These are phyloP conservation scores for Penicillium cataractarum DNA, from an alignment of 495 filamentous ascomycete genomes.

Conservation along the genomic window DNA sequence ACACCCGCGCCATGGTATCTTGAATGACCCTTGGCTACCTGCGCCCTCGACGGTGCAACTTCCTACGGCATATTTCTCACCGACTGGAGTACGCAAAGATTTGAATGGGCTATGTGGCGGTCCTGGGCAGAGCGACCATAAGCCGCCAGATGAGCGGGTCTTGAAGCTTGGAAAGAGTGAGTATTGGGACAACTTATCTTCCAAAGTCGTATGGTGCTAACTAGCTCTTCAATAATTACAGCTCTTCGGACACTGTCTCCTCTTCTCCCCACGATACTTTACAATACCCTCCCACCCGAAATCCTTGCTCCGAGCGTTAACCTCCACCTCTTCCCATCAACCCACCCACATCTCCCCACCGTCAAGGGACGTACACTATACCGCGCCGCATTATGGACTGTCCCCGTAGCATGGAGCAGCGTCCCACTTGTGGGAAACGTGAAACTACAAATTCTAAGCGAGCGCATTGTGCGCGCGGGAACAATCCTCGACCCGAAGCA, in stretches of 20 bases:
- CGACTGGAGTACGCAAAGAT: constrained; percentile 17
- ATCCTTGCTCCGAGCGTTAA: constrained; percentile 88
- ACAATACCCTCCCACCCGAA: constrained; percentile 76
- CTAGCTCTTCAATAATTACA: constrained; percentile 33
- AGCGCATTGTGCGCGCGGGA: constrained; percentile 72
- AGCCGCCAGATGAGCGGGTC: constrained; percentile 73
- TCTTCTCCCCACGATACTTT: constrained; percentile 82
- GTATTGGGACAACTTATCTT: no score
- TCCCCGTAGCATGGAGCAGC: constrained; percentile 92
- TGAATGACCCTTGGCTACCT: constrained; percentile 35
- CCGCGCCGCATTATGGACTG: constrained; percentile 90
- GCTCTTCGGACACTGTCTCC: constrained; percentile 85
- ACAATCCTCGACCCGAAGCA: constrained; percentile 40
- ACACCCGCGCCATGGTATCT: constrained; percentile 37
- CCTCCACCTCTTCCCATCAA: constrained; percentile 95
- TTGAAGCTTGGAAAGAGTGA: constrained; percentile 89
- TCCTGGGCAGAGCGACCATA: constrained; percentile 36
- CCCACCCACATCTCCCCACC: constrained; percentile 90
- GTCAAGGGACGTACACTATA: constrained; percentile 90
- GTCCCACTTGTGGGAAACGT: constrained; percentile 89
- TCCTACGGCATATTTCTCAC: constrained; percentile 32
- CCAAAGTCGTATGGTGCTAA: background rate
- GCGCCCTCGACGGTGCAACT: constrained; percentile 22
- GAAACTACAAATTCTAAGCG: constrained; percentile 79
- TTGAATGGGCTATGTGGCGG: constrained; percentile 22